Conservation (phyloP, 257 asterid genomes). For the Solanum chiquidenum region DNA sequence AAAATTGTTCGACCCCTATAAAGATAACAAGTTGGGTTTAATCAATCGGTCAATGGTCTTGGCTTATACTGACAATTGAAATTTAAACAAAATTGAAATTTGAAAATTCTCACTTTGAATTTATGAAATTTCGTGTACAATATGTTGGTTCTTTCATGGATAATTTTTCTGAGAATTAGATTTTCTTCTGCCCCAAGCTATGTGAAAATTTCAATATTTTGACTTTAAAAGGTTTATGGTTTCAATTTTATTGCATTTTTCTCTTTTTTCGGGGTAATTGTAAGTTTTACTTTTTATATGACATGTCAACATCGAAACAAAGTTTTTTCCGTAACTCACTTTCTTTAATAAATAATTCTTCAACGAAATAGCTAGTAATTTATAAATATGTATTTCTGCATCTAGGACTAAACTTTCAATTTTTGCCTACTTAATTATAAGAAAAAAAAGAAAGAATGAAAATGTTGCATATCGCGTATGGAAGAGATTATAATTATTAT, state of each 20-base stretch:
- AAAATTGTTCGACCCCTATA: neutral
- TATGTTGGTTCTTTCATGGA: neutral
- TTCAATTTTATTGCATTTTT: neutral
- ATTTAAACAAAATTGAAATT: neutral
- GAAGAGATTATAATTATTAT: no score
- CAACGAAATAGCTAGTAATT: no score
- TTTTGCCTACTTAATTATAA: no score
- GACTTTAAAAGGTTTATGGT: neutral
- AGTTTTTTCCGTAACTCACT: no score
- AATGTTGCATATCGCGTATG: no score
- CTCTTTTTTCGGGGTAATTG: neutral
- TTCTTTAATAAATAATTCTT: no score
- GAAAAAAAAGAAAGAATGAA: fast-evolving
- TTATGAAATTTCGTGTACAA: neutral
- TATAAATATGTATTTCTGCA: no score
- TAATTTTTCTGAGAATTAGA: neutral
- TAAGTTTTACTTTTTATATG: neutral
- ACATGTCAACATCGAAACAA: neutral
- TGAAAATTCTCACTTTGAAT: neutral
- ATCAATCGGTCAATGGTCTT: neutral
- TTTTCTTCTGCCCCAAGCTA: neutral
- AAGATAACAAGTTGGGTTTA: neutral
- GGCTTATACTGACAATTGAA: neutral
- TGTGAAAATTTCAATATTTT: neutral
- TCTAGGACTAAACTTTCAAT: no score